Evolutionary conservation across 768 basidiomycete species (phyloP), one percentile per base, ranked within the genome.

Genomic region (Xerocomellus chrysenteron): DNA sequence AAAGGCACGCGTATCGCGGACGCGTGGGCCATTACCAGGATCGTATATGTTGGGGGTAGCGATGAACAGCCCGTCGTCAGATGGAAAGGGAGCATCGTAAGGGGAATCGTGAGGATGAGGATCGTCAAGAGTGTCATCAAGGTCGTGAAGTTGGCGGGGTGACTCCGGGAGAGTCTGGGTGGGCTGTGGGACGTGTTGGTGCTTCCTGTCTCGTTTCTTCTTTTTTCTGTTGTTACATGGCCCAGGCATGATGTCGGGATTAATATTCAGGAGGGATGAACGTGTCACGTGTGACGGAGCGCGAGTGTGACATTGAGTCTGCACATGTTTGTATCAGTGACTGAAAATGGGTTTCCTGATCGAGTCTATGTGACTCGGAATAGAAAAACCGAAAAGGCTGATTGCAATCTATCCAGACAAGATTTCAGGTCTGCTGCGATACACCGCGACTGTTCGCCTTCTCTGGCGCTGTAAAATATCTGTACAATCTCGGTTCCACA

Each of bases 11-110:
- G 80, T 72, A 65, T 89, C 79, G 12, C 83, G 78, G 11, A 93
- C 88, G 42, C 88, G 86, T 10, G 88, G 87, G 0, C 91, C 90
- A 57, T 85, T 88, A 33, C 90, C 90, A 0, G 88, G 88, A 68
- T 92, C 87, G 57, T 87, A 73, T 19, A 92, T 88, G 63, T 84
- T 86, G 13, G 89, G 88, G 36, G 73, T 64, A 55, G 79, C 68
- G 16, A 75, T 72, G 47, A 76, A 51, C 0, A 58, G 4, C 0
- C 61, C 63, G 40, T 63, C 52, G 9, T 56, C 50, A 7, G 2
- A 43, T 41, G 57, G 39, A 33, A 40, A 45, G 33, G 48, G 50
- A 36, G 47, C 9, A 7, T 62, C 52, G 41, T n/a, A n/a, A 44
- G 17, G 16, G 19, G 57, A 24, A 21, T 52, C 59, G 46, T 55